These are phyloP conservation scores for Tolypocladium tundrense DNA, from an alignment of 2,329 filamentous ascomycete genomes.

Conservation along the genomic window DNA sequence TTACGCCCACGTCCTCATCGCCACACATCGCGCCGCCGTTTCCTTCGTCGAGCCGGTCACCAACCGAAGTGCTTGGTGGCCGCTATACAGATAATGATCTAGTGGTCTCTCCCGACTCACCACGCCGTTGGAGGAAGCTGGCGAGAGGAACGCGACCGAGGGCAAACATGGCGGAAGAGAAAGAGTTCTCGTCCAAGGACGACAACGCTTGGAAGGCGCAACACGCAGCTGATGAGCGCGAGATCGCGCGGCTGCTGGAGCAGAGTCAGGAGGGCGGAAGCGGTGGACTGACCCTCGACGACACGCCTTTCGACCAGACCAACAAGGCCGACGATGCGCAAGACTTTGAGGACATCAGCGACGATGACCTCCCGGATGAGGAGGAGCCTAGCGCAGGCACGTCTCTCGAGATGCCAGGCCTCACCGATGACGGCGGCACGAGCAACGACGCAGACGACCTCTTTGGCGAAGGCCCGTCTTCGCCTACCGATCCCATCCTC, in stretches of 20 bases:
- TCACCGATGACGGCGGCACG: constrained; percentile 50
- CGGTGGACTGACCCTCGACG: constrained; percentile 31
- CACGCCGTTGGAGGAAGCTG: constrained; percentile 5
- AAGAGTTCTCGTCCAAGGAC: constrained; percentile 23
- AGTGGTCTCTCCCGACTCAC: not conserved
- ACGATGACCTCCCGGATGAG: constrained; percentile 82
- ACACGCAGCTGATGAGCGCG: constrained; percentile 37
- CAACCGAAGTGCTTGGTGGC: not conserved
- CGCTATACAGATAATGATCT: not conserved
- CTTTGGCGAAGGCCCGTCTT: constrained; percentile 53
- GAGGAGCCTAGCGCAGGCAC: constrained; percentile 45
- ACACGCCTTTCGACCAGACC: constrained; percentile 44
- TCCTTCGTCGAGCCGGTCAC: not conserved
- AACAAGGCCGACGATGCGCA: constrained; percentile 89
- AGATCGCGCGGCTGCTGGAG: constrained; percentile 34
- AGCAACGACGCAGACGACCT: constrained; percentile 56
- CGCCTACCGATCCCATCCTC: constrained; percentile 32
- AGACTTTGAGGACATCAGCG: constrained; percentile 84
- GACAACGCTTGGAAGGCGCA: constrained; percentile 29
- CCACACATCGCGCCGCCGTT: not conserved
- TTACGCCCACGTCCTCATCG: not conserved
- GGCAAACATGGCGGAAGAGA: constrained; percentile 21
- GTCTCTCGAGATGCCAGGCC: constrained; percentile 38
- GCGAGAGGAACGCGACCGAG: not conserved
- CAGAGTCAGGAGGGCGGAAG: constrained; percentile 28